Percentiles rank a stretch among this genome's conserved stretches.
These are phyloP conservation scores for Globisporangium cylindrosporum DNA, from an alignment of 352 stramenopile species.

Conservation along the genomic window DNA sequence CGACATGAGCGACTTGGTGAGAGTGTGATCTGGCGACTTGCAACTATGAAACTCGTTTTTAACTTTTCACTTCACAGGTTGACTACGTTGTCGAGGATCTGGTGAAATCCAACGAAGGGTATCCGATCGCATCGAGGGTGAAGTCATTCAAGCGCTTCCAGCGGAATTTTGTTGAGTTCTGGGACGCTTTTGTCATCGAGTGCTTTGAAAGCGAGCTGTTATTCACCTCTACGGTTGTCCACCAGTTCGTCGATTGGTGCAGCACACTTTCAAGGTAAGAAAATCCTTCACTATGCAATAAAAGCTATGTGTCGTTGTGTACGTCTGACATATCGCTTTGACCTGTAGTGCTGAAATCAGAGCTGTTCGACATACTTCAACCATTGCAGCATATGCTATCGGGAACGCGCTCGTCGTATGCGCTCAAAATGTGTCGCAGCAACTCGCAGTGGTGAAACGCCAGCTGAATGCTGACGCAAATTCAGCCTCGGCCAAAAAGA, in stretches of 20 bases:
- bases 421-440: conserved; percentile 46
- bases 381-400: conserved; percentile 65
- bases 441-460: conserved; percentile 64
- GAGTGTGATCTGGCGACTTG: background rate
- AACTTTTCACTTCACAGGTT: conserved; percentile 14
- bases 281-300: background rate
- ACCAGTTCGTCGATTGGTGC: conserved; percentile 77
- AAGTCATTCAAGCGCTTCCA: conserved; percentile 69
- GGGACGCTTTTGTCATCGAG: conserved; percentile 71
- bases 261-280: conserved; percentile 71
- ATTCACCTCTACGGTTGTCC: conserved; percentile 62
- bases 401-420: conserved; percentile 63
- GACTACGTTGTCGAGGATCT: conserved; percentile 68
- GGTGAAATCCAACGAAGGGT: conserved; percentile 52
- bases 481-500: conserved; percentile 21
- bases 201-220: conserved; percentile 81
- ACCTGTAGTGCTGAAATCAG: conserved; percentile 69
- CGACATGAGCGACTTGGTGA: conserved; percentile 67
- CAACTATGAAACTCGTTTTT: background rate
- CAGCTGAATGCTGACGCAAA: conserved; percentile 62
- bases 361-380: conserved; percentile 75
- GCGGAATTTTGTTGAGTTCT: conserved; percentile 69
- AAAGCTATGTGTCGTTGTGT: background rate
- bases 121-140: conserved; percentile 58
- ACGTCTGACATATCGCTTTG: conserved; percentile 2